phyloP scores from a whole-genome alignment of 176 grass and related monocot genomes.

The Thalia dealbata region DNA sequence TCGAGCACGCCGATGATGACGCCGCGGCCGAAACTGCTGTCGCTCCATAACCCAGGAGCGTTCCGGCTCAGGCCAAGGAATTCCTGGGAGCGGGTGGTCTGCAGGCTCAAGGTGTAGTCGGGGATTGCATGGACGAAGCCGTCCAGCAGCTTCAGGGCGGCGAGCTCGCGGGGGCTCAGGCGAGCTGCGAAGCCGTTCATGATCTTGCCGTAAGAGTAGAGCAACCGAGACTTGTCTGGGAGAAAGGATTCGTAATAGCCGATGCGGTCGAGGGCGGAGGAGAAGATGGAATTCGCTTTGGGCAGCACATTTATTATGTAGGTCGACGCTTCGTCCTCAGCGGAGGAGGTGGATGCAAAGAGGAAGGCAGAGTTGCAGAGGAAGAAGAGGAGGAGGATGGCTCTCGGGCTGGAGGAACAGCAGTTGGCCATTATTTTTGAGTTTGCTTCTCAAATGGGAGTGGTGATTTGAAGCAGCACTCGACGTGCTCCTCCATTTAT shows the following conservation, averaged over 20 bases:
- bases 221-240: slow-evolving; percentile 27
- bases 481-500: too few relatives aligned
- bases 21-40: slow-evolving; percentile 37
- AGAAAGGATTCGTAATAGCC: slow-evolving; percentile 39
- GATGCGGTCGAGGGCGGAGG: neutral
- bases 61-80: slow-evolving; percentile 45
- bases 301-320: neutral
- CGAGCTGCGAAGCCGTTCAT: slow-evolving; percentile 43
- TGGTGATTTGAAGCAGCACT: too few relatives aligned
- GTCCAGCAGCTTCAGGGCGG: slow-evolving; percentile 10
- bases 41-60: slow-evolving; percentile 40
- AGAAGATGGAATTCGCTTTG: neutral
- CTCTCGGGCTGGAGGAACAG: too few relatives aligned
- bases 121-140: slow-evolving; percentile 40
- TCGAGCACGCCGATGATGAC: slow-evolving; percentile 54
- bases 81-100: slow-evolving; percentile 55
- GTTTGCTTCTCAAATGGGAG: too few relatives aligned
- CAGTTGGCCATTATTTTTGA: too few relatives aligned
- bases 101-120: slow-evolving; percentile 32
- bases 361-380: neutral
- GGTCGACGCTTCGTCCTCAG: neutral
- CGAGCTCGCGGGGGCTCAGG: slow-evolving; percentile 40
- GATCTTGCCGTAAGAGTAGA: slow-evolving; percentile 57
- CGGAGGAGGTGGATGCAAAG: neutral
- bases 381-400: neutral